Base-by-base conservation (phyloP, 2,329 filamentous ascomycete genomes). In the Mariannaea sp. region DNA sequence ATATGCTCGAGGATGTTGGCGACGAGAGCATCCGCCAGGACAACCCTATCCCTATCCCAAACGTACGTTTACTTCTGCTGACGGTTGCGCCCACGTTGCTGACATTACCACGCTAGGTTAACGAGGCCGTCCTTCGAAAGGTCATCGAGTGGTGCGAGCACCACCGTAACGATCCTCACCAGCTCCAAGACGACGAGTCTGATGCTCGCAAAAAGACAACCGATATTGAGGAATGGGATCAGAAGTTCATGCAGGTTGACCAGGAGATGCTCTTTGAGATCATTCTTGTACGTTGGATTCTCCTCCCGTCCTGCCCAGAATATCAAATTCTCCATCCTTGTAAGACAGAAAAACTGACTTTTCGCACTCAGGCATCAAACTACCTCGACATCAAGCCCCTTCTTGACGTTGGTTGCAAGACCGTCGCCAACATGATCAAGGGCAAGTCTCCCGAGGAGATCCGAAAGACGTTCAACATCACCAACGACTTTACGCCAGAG, bases 211-310 rank as follows among this genome's bases (percentile, higher is more conserved):
- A 97, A 82, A 97, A 96, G 85, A 96, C 92, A 1, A 97, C 94
- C 40, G 94, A 99, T 67, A 99, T 99, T 62, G 94, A 97, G 55
- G 94, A 99, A 76, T 99, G 94, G 94, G 94, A 99, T 67, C 93
- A 97, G 75, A 99, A 99, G 78, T 99, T 97, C 75, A 97, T 99
- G 94, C 93, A 97, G 76, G 94, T 99, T 14, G 94, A 99, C 73
- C 94, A 99, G 71, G 94, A 99, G 77, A 97, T 99, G 94, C 84
- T 99, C 2, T 99, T 99, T 65, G 94, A 99, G 80, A 97, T 99
- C 70, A 99, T 99, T 65, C 82, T 99, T 20, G 91, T 94, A 82
- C 54, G 87, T 80, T 49, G 8, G 8, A 24, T n/a, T n/a, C n/a
- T 29, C 20, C 14, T 20, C 35, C n/a, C n/a, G n/a, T n/a, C n/a